Conservation (phyloP, 306 rosid genomes). For the barrel medic (Medicago truncatula) region DNA sequence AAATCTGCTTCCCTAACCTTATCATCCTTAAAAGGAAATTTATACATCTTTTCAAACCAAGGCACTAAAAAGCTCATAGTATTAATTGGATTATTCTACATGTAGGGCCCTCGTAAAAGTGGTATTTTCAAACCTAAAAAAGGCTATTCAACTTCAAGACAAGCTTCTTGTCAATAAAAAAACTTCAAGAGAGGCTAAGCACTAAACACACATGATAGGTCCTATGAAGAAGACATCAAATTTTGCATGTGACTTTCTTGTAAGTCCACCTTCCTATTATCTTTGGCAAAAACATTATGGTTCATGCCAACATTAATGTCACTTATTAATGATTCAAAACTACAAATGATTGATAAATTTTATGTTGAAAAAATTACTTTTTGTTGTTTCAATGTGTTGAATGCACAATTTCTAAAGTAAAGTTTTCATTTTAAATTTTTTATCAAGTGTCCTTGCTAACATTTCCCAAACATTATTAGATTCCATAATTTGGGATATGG, state of each 20-base stretch:
- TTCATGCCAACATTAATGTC: too few relatives aligned
- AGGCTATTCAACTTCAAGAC: slow-evolving; percentile 15
- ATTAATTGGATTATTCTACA: slow-evolving; percentile 29
- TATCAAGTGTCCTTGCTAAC: too few relatives aligned
- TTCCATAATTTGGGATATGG: slow-evolving; percentile 1
- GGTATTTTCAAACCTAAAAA: slow-evolving; percentile 42
- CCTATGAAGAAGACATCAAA: slow-evolving; percentile 43
- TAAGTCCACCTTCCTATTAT: slow-evolving; percentile 14
- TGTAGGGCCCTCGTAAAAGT: slow-evolving; percentile 50
- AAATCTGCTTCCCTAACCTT: neutral
- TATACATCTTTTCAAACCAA: slow-evolving; percentile 41
- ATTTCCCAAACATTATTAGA: neutral
- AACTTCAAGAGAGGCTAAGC: slow-evolving; percentile 10
- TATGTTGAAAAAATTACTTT: too few relatives aligned
- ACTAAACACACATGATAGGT: slow-evolving; percentile 48
- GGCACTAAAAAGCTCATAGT: slow-evolving; percentile 30
- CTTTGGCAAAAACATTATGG: slow-evolving; percentile 18
- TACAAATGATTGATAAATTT: too few relatives aligned
- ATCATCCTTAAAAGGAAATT: slow-evolving; percentile 23
- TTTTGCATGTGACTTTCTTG: slow-evolving; percentile 36
- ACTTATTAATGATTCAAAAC: too few relatives aligned
- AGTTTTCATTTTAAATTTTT: too few relatives aligned
- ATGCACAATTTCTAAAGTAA: too few relatives aligned
- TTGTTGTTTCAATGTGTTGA: too few relatives aligned
- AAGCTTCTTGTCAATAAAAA: neutral